These are phyloP conservation scores for Lippia alba DNA, from an alignment of 305 asterid species.

Conservation along the genomic window DNA sequence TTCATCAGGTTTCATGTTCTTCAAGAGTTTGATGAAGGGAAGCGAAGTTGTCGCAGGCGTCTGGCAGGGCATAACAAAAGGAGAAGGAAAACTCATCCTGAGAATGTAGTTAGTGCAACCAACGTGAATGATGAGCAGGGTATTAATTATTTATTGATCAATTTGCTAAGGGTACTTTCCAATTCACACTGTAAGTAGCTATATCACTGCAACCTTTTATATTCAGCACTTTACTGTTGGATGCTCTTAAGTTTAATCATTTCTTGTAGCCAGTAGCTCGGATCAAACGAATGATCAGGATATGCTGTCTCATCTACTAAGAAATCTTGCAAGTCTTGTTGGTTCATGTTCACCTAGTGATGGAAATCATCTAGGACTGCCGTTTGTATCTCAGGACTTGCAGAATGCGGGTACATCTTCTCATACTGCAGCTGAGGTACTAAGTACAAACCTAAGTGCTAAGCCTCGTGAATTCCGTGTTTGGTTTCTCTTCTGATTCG, in stretches of 20 bases:
- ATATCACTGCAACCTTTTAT: slow-evolving; percentile 11
- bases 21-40: slow-evolving; percentile 97
- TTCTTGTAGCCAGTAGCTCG: slow-evolving; percentile 75
- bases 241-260: slow-evolving; percentile 23
- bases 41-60: slow-evolving; percentile 97
- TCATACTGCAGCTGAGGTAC: slow-evolving; percentile 57
- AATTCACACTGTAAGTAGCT: slow-evolving; percentile 73
- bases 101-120: slow-evolving; percentile 56
- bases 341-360: slow-evolving; percentile 58
- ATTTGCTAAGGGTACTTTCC: slow-evolving; percentile 87
- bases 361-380: slow-evolving; percentile 46
- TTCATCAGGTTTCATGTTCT: slow-evolving; percentile 83
- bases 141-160: slow-evolving; percentile 72
- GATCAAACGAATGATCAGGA: slow-evolving; percentile 83
- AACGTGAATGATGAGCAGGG: slow-evolving; percentile 62
- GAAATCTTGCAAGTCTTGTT: slow-evolving; percentile 76
- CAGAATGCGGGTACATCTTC: slow-evolving; percentile 54
- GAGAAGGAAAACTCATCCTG: slow-evolving; percentile 91
- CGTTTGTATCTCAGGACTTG: slow-evolving; percentile 59
- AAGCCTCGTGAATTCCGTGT: slow-evolving; percentile 22
- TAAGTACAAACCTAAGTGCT: slow-evolving; percentile 45
- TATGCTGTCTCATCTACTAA: slow-evolving; percentile 74
- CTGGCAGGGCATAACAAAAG: slow-evolving; percentile 92
- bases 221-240: slow-evolving; percentile 18
- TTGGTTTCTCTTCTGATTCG: slow-evolving; percentile 44